Evolutionary conservation across 352 stramenopile species (phyloP), one percentile per base, ranked within the genome.

Genomic region (Globisporangium spiculum): DNA sequence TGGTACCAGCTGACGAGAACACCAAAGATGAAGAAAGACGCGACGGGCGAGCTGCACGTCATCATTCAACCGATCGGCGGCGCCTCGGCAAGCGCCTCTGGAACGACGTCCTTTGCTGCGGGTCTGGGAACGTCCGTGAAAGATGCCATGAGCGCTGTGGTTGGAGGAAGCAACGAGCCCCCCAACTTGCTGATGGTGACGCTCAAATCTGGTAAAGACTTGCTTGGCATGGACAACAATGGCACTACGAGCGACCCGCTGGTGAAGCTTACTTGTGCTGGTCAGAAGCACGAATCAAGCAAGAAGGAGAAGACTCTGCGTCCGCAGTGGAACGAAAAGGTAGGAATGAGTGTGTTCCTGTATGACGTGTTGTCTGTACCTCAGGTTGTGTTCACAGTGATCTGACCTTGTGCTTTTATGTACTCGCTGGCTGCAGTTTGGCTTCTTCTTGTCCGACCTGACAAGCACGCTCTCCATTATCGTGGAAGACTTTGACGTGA

Each of bases 241-340:
- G 90, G 88, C 30, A 92, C 79, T 0, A 88, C 80, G 4, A 96
- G 86, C 57, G 93, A 98, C 61, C 93, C 93, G 10, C 80, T 98
- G 18, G 90, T 97, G 60, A 88, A 93, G 53, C 67, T 96, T 6
- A 79, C 73, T 58, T 83, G 80, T 61, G 84, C 80, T 18, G 88
- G 91, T 22, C 91, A 96, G 70, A 90, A 94, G 60, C 85, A 96
- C 65, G 83, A 89, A 66, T 88, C 84, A 6, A 87, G 66, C 18
- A 90, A 80, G 69, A 91, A 92, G 66, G 79, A 92, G 8, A 86
- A 87, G 63, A 92, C 84, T 24, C 71, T 94, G 20, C 73, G 77
- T 5, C 84, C 84, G 0, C 81, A 92, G 56, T 94, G 86, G 86
- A 91, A 94, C 67, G 84, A 94, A 54, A 90, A 86, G 71, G 71